These are phyloP conservation scores for Boletellus deceptivus DNA, from an alignment of 1,284 basidiomycete genomes.

Conservation along the genomic window DNA sequence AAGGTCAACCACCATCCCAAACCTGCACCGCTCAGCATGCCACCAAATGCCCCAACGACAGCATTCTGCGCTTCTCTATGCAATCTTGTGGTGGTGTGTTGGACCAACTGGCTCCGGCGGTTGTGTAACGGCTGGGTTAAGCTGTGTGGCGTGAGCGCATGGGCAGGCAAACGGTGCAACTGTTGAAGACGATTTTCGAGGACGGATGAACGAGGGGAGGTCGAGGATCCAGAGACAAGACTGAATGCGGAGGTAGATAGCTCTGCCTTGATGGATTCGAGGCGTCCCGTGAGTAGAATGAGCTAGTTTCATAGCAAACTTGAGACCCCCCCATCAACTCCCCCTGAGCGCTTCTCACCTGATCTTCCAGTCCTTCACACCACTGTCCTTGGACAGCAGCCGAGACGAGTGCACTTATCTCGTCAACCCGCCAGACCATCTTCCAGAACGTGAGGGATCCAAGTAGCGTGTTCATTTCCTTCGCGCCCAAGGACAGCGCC, in stretches of 20 bases:
- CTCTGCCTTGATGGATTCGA: slow-evolving; percentile 53
- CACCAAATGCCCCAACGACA: slow-evolving; percentile 52
- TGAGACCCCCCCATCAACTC: neutral
- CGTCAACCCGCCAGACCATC: slow-evolving; percentile 68
- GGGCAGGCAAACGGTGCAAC: slow-evolving; percentile 47
- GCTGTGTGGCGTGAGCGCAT: slow-evolving; percentile 46
- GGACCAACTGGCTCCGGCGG: slow-evolving; percentile 58
- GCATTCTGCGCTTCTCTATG: slow-evolving; percentile 67
- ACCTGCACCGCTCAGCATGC: slow-evolving; percentile 40
- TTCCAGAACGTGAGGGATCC: slow-evolving; percentile 64
- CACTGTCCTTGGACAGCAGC: slow-evolving; percentile 55
- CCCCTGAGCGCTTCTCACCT: slow-evolving; percentile 42
- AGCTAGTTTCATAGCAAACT: slow-evolving; percentile 44
- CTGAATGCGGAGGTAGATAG: slow-evolving; percentile 45
- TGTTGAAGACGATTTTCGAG: slow-evolving; percentile 69
- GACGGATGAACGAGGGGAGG: slow-evolving; percentile 57
- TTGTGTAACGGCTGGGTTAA: slow-evolving; percentile 56
- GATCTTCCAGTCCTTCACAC: slow-evolving; percentile 64
- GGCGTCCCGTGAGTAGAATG: slow-evolving; percentile 65
- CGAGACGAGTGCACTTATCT: slow-evolving; percentile 58
- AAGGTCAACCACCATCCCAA: slow-evolving; percentile 50
- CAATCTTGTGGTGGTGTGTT: slow-evolving; percentile 57
- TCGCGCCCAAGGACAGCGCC: slow-evolving; percentile 48
- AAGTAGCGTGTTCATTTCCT: slow-evolving; percentile 53
- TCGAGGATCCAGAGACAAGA: slow-evolving; percentile 37